A percentile compares a stretch with the other conserved stretches of the same genome.
Conservation (phyloP, 176 grass and related monocot genomes). For the Eleusine indica region DNA sequence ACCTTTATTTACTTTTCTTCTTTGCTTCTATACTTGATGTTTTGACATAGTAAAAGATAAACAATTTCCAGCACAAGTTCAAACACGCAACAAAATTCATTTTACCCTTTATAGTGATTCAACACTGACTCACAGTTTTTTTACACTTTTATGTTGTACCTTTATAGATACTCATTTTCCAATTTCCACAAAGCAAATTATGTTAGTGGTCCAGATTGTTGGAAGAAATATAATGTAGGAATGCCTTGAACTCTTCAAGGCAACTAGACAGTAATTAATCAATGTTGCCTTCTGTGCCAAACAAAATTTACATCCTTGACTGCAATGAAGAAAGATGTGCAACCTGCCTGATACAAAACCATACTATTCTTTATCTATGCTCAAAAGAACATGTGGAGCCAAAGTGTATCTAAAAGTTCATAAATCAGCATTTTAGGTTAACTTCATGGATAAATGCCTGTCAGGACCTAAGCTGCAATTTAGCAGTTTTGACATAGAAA, state of each 20-base stretch:
- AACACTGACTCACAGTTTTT: background rate
- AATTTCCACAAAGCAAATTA: constrained; percentile 12
- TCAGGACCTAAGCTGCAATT: background rate
- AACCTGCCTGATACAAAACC: background rate
- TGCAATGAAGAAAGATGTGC: background rate
- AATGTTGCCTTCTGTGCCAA: background rate
- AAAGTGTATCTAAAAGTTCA: constrained; percentile 4
- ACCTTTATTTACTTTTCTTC: background rate
- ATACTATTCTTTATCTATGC: background rate
- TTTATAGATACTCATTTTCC: background rate
- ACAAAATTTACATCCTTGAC: background rate
- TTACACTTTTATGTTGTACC: background rate
- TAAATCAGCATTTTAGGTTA: background rate
- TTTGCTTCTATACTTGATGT: background rate
- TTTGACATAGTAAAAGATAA: background rate
- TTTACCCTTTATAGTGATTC: background rate
- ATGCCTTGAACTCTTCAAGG: background rate
- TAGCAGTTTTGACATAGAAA: background rate
- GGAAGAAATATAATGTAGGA: background rate
- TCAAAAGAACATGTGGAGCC: background rate
- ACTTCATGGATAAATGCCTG: background rate
- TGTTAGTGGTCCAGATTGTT: background rate
- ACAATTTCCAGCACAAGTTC: background rate
- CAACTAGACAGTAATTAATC: background rate
- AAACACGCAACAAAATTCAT: background rate